Percentiles rank a stretch among this genome's conserved stretches.
phyloP scores from a whole-genome alignment of 176 grass and related monocot species.

The Carex scoparia region DNA sequence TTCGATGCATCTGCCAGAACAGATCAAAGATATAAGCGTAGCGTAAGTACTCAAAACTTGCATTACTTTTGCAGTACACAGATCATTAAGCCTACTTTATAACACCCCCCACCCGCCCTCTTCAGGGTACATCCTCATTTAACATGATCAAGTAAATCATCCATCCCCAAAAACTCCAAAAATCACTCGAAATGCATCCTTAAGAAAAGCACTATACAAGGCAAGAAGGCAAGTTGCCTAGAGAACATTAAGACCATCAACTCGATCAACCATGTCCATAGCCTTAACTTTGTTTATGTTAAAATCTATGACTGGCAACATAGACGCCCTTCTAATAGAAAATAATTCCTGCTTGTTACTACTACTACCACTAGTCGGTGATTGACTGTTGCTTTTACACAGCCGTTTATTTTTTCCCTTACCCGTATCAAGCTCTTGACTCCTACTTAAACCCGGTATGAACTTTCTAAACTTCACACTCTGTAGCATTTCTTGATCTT shows the following conservation, averaged over 20 bases:
- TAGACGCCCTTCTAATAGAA: constrained; percentile 47
- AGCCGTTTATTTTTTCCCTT: constrained; percentile 53
- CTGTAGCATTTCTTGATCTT: constrained; percentile 94
- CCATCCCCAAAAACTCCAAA: background rate
- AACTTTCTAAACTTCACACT: constrained; percentile 83
- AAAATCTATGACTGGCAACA: constrained; percentile 82
- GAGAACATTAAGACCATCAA: constrained; percentile 59
- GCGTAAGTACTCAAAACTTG: background rate
- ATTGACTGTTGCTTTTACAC: constrained; percentile 94
- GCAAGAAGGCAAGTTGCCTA: constrained; percentile 10
- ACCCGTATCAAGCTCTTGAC: constrained; percentile 79
- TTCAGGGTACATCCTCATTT: background rate
- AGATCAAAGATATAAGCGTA: background rate
- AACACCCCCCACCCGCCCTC: background rate
- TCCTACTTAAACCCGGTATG: constrained; percentile 85
- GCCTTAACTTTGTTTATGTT: constrained; percentile 68
- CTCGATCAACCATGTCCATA: constrained; percentile 84
- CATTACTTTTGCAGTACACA: background rate
- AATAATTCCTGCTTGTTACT: constrained; percentile 57
- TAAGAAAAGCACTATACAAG: background rate
- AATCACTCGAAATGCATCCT: background rate
- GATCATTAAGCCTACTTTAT: background rate
- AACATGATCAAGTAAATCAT: background rate
- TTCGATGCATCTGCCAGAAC: background rate
- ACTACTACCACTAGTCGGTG: constrained; percentile 48